phyloP scores from a whole-genome alignment of 2,329 filamentous ascomycete species.

The Aspergillus texensis region DNA sequence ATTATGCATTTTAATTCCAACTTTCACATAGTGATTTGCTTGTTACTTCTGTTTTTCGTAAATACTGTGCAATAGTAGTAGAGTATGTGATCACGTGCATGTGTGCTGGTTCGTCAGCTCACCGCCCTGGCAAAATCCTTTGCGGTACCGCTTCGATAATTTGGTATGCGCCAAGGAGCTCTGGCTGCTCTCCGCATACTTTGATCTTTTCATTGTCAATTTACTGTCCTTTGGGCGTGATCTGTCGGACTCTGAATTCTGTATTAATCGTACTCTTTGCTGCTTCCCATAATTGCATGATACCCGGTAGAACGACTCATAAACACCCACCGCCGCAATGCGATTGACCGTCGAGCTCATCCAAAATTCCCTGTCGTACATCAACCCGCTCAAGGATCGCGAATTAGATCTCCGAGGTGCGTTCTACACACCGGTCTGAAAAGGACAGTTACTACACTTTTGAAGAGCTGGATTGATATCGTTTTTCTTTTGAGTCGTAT shows the following conservation, averaged over 20 bases:
- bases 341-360: conserved; percentile 95
- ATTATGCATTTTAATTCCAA: neutral
- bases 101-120: conserved; percentile 7
- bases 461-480: conserved; percentile 81
- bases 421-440: conserved; percentile 61
- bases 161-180: conserved; percentile 14
- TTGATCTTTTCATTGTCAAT: conserved; percentile 1
- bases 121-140: conserved; percentile 24
- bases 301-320: conserved; percentile 16
- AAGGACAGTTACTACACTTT: conserved; percentile 97
- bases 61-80: neutral
- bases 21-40: neutral
- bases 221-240: neutral
- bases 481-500: conserved; percentile 54
- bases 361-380: conserved; percentile 91
- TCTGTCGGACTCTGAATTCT: neutral
- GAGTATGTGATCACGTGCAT: neutral
- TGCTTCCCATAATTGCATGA: conserved; percentile 18
- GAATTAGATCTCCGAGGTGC: conserved; percentile 99
- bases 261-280: neutral
- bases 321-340: conserved; percentile 59
- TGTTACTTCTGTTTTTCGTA: neutral
- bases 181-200: conserved; percentile 8
- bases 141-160: conserved; percentile 13
- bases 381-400: conserved; percentile 97